These are phyloP conservation scores for Olyra latifolia DNA, from an alignment of 176 grass and related monocot genomes.

Conservation along the genomic window DNA sequence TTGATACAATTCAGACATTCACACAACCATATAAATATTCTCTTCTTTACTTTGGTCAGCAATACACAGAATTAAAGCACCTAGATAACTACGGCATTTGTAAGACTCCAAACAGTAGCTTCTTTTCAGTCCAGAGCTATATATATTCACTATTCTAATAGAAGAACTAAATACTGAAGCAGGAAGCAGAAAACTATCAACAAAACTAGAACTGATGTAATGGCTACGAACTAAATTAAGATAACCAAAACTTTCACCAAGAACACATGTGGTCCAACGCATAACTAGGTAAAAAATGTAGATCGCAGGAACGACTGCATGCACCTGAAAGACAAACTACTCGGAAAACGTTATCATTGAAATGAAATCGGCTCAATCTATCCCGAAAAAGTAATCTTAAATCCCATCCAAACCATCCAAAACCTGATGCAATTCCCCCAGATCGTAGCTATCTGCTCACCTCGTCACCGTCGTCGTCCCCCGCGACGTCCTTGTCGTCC, in stretches of 20 bases:
- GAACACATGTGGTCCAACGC: neutral
- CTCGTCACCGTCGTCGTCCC: constrained; percentile 33
- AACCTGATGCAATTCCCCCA: neutral
- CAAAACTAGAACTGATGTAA: neutral
- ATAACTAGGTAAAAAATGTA: neutral
- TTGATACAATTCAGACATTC: neutral
- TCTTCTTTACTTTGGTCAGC: neutral
- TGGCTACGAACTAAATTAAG: neutral
- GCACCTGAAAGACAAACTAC: neutral
- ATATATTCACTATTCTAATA: neutral
- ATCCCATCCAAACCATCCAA: neutral
- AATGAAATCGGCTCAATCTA: neutral
- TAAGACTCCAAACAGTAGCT: neutral
- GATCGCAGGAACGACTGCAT: neutral
- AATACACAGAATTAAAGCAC: neutral
- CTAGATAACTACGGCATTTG: neutral
- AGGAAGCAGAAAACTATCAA: neutral
- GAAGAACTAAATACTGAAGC: neutral
- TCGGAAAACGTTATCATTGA: neutral
- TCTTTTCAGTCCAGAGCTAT: neutral
- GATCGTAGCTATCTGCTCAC: constrained; percentile 34
- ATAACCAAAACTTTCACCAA: constrained; percentile 4
- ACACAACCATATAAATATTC: neutral
- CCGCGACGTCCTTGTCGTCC: constrained; percentile 45
- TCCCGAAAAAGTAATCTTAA: neutral